A percentile compares a stretch with the other conserved stretches of the same genome.
Conservation (phyloP, 306 rosid species). For the Cyamopsis tetragonoloba region DNA sequence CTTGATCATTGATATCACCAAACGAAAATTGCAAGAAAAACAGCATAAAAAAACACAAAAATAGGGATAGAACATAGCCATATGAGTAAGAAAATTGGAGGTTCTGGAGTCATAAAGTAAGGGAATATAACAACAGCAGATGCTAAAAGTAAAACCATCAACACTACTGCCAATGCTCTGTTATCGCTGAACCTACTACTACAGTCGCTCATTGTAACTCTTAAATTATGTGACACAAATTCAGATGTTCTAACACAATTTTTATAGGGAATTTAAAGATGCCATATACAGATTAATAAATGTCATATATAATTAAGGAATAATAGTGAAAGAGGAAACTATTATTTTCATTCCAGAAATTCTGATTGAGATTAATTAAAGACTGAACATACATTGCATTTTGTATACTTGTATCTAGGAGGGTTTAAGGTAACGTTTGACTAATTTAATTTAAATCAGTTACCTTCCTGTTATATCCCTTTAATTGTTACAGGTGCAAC, state of each 20-base stretch:
- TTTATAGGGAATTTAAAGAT: not conserved
- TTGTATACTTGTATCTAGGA: not conserved
- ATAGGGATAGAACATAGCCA: slow-evolving; percentile 28
- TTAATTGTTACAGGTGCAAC: not conserved
- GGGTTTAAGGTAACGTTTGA: not conserved
- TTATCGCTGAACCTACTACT: slow-evolving; percentile 6
- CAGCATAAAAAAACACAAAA: slow-evolving; percentile 23
- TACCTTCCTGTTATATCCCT: not conserved
- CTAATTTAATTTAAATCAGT: not conserved
- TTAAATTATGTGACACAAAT: not conserved
- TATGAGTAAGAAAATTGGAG: slow-evolving; percentile 21
- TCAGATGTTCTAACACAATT: too few species aligned
- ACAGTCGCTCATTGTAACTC: slow-evolving; percentile 5
- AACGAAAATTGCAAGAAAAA: slow-evolving; percentile 22
- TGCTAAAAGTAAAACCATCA: slow-evolving; percentile 25
- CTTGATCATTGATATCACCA: slow-evolving; percentile 27
- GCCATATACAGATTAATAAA: not conserved
- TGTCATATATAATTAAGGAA: not conserved
- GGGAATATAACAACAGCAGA: slow-evolving; percentile 27
- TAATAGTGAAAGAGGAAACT: not conserved
- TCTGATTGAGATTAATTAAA: not conserved
- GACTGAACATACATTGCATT: not conserved
- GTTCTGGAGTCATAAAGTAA: slow-evolving; percentile 24
- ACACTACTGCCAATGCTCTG: slow-evolving; percentile 12
- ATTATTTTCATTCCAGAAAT: not conserved